A percentile compares a stretch with the other conserved stretches of the same genome.
These are phyloP conservation scores for Maudiozyma saulgeensis DNA, from an alignment of 805 yeast species.

Conservation along the genomic window DNA sequence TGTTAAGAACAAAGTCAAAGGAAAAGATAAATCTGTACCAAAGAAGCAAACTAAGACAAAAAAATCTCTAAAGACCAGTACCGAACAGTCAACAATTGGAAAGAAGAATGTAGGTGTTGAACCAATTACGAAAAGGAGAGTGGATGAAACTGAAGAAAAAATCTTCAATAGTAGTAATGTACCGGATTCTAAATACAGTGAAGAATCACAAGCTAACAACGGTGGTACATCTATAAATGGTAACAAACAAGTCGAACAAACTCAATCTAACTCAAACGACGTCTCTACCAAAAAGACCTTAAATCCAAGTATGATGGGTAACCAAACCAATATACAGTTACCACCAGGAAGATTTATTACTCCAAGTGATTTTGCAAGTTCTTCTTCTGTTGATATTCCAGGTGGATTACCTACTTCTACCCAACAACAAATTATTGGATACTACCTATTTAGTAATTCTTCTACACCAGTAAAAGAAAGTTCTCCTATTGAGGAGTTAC, in stretches of 20 bases:
- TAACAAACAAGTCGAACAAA: neutral
- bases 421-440: neutral
- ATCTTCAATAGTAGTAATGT: neutral
- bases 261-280: neutral
- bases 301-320: neutral
- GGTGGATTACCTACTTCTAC: neutral
- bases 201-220: neutral
- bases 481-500: neutral
- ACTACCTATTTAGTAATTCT: neutral
- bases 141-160: neutral
- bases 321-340: neutral
- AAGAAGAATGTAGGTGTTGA: neutral
- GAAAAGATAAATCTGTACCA: neutral
- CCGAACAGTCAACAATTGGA: neutral
- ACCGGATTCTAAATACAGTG: neutral
- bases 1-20: neutral
- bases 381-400: neutral
- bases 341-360: neutral
- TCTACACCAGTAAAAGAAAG: neutral
- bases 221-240: no score
- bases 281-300: neutral
- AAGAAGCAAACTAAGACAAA: neutral
- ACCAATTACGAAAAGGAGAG: neutral
- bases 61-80: neutral
- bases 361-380: neutral